phyloP scores from a whole-genome alignment of 192 early-diverging fungal species.

The Coemansia sp. region DNA sequence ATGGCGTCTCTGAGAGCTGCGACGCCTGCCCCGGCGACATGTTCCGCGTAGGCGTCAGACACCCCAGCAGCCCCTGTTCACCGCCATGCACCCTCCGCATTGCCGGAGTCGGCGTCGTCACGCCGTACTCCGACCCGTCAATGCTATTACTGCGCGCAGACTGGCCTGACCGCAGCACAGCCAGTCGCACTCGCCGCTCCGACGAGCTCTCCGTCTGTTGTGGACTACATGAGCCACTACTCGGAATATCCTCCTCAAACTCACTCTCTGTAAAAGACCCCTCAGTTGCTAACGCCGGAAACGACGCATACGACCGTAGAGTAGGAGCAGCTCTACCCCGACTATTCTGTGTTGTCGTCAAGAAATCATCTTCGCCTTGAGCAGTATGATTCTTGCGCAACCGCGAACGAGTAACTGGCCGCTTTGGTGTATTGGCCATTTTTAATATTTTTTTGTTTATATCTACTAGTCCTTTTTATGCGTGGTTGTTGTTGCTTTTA shows the following conservation, averaged over 20 bases:
- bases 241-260: not conserved
- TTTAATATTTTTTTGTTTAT: not conserved
- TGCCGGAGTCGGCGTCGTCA: constrained; percentile 18
- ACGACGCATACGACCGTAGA: constrained; percentile 35
- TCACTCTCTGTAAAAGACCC: not conserved
- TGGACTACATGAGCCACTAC: not conserved
- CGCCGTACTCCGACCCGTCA: not conserved
- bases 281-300: constrained; percentile 24
- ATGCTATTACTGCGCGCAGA: not conserved
- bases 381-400: constrained; percentile 17
- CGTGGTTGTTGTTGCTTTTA: not conserved
- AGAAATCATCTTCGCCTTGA: constrained; percentile 6
- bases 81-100: constrained; percentile 1
- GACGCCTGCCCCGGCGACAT: constrained; percentile 2
- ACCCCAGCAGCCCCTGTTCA: constrained; percentile 13
- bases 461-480: not conserved
- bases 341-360: constrained; percentile 1
- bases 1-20: constrained; percentile 14
- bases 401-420: constrained; percentile 16
- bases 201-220: not conserved
- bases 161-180: not conserved
- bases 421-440: constrained; percentile 33
- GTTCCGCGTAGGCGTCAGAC: constrained; percentile 21
- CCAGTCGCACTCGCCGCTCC: not conserved
- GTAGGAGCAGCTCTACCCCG: constrained; percentile 5